Percentiles rank a stretch among this genome's conserved stretches.
Evolutionary conservation across 139 green algal genomes (phyloP).

Genomic region (Bryopsis sp.): DNA sequence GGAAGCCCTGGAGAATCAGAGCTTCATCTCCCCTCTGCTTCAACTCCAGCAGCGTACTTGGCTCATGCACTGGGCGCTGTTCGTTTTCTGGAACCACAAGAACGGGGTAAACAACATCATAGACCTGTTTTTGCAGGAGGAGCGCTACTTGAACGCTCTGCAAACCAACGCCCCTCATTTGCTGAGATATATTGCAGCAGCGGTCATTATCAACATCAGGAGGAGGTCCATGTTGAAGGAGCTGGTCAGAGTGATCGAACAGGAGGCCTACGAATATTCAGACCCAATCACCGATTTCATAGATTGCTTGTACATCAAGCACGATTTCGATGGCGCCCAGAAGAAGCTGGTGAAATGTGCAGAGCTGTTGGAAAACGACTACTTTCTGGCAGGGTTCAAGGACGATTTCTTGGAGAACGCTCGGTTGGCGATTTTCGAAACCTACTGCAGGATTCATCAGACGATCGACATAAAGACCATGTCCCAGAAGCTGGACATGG

Average conservation of each 20-base stretch:
- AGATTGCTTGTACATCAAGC: constrained; percentile 82
- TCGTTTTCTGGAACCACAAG: constrained; percentile 98
- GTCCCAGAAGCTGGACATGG: constrained; percentile 78
- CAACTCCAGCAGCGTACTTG: constrained; percentile 96
- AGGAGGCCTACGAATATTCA: constrained; percentile 49
- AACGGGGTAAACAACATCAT: constrained; percentile 88
- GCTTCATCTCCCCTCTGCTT: constrained; percentile 64
- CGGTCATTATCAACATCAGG: constrained; percentile 87
- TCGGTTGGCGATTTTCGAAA: constrained; percentile 96
- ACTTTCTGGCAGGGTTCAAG: constrained; percentile 80
- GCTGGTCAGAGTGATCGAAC: constrained; percentile 62
- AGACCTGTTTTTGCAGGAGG: constrained; percentile 91
- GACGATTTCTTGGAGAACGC: constrained; percentile 93
- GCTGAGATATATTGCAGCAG: constrained; percentile 83
- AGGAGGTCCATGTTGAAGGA: constrained; percentile 82
- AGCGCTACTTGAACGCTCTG: constrained; percentile 58
- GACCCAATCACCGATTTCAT: constrained; percentile 91
- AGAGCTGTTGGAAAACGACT: constrained; percentile 85
- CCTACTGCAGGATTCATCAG: constrained; percentile 81
- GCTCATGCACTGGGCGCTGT: constrained; percentile 97
- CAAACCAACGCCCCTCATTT: constrained; percentile 77
- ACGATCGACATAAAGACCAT: constrained; percentile 87
- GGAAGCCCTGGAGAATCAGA: constrained; percentile 88
- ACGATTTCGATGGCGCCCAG: constrained; percentile 96
- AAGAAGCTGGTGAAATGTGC: constrained; percentile 83